Evolutionary conservation across 1,139 yeast species (phyloP).

Genomic region (Yamadazyma mexicana): DNA sequence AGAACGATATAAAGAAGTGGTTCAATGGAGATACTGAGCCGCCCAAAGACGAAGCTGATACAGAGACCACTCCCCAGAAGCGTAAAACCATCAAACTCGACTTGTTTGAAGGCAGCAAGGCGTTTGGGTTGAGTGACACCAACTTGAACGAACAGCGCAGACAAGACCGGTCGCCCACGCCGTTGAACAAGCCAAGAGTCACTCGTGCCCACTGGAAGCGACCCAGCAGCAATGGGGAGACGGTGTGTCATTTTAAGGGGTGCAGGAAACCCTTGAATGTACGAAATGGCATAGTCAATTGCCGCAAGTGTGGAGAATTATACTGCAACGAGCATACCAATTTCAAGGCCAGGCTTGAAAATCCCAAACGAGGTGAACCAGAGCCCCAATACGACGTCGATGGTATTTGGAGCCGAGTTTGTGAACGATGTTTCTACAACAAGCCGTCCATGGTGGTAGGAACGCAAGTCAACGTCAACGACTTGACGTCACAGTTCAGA

Average conservation of each 20-base stretch:
- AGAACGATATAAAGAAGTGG: constrained; percentile 24
- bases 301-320: constrained; percentile 71
- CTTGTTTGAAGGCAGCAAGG: constrained; percentile 34
- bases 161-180: constrained; percentile 8
- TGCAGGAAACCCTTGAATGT: constrained; percentile 46
- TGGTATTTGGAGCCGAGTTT: constrained; percentile 74
- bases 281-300: constrained; percentile 56
- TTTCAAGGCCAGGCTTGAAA: constrained; percentile 44
- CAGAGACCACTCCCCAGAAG: constrained; percentile 14
- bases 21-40: constrained; percentile 10
- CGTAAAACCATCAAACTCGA: constrained; percentile 33
- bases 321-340: constrained; percentile 68
- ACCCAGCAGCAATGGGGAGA: constrained; percentile 31
- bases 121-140: constrained; percentile 30
- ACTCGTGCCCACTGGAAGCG: constrained; percentile 66
- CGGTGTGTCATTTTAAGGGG: constrained; percentile 30
- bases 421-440: constrained; percentile 56
- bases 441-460: constrained; percentile 57
- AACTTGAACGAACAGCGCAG: constrained; percentile 2
- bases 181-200: constrained; percentile 23
- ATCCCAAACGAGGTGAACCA: constrained; percentile 39
- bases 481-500: constrained; percentile 48
- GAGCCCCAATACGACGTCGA: constrained; percentile 30
- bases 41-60: constrained; percentile 11
- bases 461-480: constrained; percentile 37